Evolutionary conservation across 352 stramenopile genomes (phyloP).

Genomic region (Phytophthora cryptogea): DNA sequence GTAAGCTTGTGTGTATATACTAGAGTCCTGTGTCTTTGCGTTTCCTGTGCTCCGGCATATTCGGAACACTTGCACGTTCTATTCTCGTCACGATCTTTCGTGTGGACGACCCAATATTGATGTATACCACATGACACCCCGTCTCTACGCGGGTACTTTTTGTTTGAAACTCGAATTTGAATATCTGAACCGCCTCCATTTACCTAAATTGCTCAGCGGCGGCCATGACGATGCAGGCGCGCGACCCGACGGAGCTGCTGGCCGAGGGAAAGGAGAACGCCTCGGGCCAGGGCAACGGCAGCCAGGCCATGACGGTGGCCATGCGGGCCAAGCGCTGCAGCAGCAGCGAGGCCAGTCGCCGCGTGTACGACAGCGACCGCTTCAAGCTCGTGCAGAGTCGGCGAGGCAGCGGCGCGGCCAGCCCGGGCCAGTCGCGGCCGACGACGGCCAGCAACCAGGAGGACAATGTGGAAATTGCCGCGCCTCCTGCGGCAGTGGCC

Average conservation of each 20-base stretch:
- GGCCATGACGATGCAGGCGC: slow-evolving; percentile 40
- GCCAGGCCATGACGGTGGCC: not conserved
- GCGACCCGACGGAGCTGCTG: slow-evolving; percentile 30
- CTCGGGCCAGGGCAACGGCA: slow-evolving; percentile 5
- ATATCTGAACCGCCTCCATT: slow-evolving; percentile 42
- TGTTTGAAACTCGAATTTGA: slow-evolving; percentile 46
- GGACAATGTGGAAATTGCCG: slow-evolving; percentile 23
- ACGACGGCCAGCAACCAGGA: slow-evolving; percentile 8
- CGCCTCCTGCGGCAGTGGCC: slow-evolving; percentile 3
- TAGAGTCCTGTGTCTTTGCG: not conserved
- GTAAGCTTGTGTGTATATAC: not conserved
- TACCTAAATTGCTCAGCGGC: not conserved
- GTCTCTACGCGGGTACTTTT: slow-evolving; percentile 18
- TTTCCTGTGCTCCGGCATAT: not conserved
- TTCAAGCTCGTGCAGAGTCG: slow-evolving; percentile 47
- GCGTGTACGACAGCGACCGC: slow-evolving; percentile 38
- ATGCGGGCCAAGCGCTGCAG: slow-evolving; percentile 21
- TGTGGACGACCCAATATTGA: not conserved
- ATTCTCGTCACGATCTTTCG: not conserved
- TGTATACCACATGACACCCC: not conserved
- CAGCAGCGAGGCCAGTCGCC: slow-evolving; percentile 22
- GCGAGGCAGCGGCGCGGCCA: slow-evolving; percentile 21
- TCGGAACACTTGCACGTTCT: not conserved
- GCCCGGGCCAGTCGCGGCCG: slow-evolving; percentile 5
- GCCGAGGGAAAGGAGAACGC: slow-evolving; percentile 36